Evolutionary conservation across 2,329 filamentous ascomycete species (phyloP), one percentile per base, ranked within the genome.

Genomic region (Tolypocladium tropicale): DNA sequence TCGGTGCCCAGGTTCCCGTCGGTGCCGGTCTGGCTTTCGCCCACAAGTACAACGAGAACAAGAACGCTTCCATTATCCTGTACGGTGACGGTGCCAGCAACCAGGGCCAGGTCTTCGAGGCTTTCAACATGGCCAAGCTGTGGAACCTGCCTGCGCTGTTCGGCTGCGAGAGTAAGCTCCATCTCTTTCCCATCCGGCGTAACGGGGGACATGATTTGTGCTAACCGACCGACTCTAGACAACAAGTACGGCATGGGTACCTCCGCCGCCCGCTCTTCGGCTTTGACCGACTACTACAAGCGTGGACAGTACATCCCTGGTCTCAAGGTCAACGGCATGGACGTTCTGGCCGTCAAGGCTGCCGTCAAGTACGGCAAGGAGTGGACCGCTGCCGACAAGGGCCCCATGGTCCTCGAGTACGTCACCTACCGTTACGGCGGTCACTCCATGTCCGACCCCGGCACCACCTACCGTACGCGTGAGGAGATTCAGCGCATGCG

Each of bases 231-330:
- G 25, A 37, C 23, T 32, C 32, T 56, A 96, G 92, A 99, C 85
- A 99, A 99, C 88, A 99, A 99, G 79, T 99, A 99, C 74, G 94
- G 94, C 75, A 99, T 99, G 94, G 94, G 94, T 78, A 99, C 94
- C 61, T 89, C 94, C 59, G 93, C 94, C 64, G 87, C 88, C 76
- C 91, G 94, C 68, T 92, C 94, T 59, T 93, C 94, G 59, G 94
- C 94, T 67, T 78, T 96, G 72, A 97, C 94, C 74, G 94, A 99
- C 76, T 99, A 99, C 86, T 97, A 99, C 85, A 97, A 97, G 87
- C 93, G 94, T 78, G 94, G 94, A 64, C 94, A 99, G 79, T 99
- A 97, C 82, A 99, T 99, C 65, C 93, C 94, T 57, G 94, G 94
- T 79, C 85, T 99, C 68, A 99, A 99, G 84, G 90, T 99, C 75